These are phyloP conservation scores for Aspergillus ibericus DNA, from an alignment of 2,329 filamentous ascomycete species.

Conservation along the genomic window DNA sequence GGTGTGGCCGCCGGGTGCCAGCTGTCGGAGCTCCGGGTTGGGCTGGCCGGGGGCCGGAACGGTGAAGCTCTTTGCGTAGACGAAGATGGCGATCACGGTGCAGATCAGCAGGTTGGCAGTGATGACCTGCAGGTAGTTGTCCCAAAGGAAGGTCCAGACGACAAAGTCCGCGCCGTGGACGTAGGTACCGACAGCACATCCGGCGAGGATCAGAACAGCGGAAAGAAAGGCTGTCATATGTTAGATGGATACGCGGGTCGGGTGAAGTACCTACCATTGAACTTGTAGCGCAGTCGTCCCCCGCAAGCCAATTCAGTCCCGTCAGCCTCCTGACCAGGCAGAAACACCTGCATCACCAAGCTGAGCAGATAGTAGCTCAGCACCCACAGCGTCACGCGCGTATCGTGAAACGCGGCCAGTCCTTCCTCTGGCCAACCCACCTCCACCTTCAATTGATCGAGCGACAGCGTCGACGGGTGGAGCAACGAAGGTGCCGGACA, in stretches of 20 bases:
- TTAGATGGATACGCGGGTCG: conserved; percentile 14
- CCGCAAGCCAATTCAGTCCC: conserved; percentile 71
- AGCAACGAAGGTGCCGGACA: conserved; percentile 84
- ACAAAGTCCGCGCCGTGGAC: conserved; percentile 77
- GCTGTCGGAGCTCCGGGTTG: conserved; percentile 70
- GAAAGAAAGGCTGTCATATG: conserved; percentile 67
- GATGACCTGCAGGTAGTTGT: conserved; percentile 84
- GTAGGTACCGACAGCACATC: conserved; percentile 71
- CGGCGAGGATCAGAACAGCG: conserved; percentile 69
- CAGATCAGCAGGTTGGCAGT: conserved; percentile 80
- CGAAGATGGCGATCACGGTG: conserved; percentile 69
- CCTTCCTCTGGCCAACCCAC: conserved; percentile 78
- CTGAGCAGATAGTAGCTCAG: conserved; percentile 77
- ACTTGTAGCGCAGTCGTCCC: conserved; percentile 75
- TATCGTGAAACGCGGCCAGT: conserved; percentile 67
- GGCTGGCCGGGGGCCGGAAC: conserved; percentile 63
- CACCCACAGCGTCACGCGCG: conserved; percentile 67
- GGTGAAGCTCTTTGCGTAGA: conserved; percentile 79
- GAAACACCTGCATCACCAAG: conserved; percentile 69
- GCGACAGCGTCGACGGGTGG: conserved; percentile 67
- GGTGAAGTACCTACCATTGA: conserved; percentile 60
- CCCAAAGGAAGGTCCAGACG: conserved; percentile 89
- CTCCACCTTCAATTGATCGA: conserved; percentile 73
- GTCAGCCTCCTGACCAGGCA: conserved; percentile 71
- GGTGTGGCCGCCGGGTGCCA: conserved; percentile 77